Conservation (phyloP, 768 basidiomycete species). For the Xerocomellus chrysenteron region DNA sequence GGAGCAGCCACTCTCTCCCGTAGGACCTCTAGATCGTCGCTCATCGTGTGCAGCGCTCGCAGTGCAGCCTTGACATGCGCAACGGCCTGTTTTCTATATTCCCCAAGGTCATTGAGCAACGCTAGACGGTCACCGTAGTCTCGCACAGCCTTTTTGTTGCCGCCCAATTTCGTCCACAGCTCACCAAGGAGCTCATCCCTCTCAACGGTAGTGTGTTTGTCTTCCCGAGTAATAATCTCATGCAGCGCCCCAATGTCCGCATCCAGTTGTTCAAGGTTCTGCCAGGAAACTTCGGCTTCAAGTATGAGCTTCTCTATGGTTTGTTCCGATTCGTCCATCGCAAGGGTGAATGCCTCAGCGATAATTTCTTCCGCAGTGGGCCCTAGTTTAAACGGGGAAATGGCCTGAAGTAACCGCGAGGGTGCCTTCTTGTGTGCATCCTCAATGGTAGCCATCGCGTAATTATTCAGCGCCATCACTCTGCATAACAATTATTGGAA, state of each 20-base stretch:
- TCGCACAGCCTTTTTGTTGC: conserved; percentile 51
- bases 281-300: conserved; percentile 61
- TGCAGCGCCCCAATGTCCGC: conserved; percentile 55
- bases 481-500: conserved; percentile 34
- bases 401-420: conserved; percentile 31
- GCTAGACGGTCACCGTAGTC: conserved; percentile 50
- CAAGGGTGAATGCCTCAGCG: conserved; percentile 52
- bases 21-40: conserved; percentile 74
- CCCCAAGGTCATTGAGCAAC: conserved; percentile 53
- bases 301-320: conserved; percentile 57
- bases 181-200: conserved; percentile 57
- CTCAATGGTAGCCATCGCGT: conserved; percentile 61
- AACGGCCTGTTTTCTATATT: conserved; percentile 59
- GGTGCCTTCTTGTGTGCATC: conserved; percentile 29
- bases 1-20: conserved; percentile 71
- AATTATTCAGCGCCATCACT: conserved; percentile 72
- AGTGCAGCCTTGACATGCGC: conserved; percentile 66
- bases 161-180: conserved; percentile 70
- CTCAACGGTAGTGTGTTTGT: conserved; percentile 42
- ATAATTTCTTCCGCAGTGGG: conserved; percentile 46
- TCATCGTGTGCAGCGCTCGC: conserved; percentile 60
- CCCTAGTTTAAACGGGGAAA: conserved; percentile 41
- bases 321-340: conserved; percentile 58
- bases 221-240: conserved; percentile 60
- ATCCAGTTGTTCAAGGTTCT: conserved; percentile 62